phyloP scores from a whole-genome alignment of 108 stramenopile species.

The Epipyxis sp. region DNA sequence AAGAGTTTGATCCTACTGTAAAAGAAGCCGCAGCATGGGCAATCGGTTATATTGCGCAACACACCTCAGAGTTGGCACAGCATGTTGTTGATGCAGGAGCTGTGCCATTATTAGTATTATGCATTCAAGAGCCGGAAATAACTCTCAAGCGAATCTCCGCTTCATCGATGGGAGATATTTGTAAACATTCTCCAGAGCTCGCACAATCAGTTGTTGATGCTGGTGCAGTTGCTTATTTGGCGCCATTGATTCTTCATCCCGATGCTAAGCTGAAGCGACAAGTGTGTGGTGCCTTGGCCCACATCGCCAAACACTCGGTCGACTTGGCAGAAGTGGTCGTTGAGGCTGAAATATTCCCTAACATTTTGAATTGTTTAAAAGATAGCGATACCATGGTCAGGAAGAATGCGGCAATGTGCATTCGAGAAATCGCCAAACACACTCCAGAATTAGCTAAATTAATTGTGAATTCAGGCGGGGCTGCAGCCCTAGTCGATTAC shows the following conservation, averaged over 20 bases:
- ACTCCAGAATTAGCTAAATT: conserved; percentile 69
- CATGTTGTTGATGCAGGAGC: conserved; percentile 67
- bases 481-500: conserved; percentile 66
- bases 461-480: conserved; percentile 66
- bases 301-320: conserved; percentile 69
- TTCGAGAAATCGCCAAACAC: conserved; percentile 69
- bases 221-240: conserved; percentile 67
- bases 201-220: conserved; percentile 68
- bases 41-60: conserved; percentile 69
- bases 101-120: conserved; percentile 64
- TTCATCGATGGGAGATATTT: conserved; percentile 63
- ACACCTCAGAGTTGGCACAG: conserved; percentile 63
- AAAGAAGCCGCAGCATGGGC: conserved; percentile 70
- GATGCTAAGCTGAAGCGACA: conserved; percentile 70
- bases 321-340: conserved; percentile 69
- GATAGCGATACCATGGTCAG: conserved; percentile 62
- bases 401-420: conserved; percentile 67
- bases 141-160: conserved; percentile 68
- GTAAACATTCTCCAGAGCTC: conserved; percentile 70
- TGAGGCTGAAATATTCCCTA: conserved; percentile 72
- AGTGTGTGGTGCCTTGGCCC: conserved; percentile 64
- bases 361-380: conserved; percentile 63
- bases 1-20: conserved; percentile 68
- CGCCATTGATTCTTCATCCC: conserved; percentile 63
- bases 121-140: conserved; percentile 70